Conservation (phyloP, 2,329 filamentous ascomycete species). For the Knoxdaviesia capensis region DNA sequence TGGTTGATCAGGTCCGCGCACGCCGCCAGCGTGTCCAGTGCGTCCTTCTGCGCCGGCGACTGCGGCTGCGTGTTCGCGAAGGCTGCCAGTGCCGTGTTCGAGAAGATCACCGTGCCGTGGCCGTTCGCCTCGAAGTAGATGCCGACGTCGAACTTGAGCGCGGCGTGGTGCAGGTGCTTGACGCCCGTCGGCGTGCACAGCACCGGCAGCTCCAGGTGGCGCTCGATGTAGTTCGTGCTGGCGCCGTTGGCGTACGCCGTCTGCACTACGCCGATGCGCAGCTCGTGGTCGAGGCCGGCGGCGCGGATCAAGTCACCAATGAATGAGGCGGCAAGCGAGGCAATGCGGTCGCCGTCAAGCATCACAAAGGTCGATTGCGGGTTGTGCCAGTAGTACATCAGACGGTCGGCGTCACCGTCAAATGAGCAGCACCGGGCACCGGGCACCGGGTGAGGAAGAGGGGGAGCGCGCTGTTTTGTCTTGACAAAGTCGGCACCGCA, state of each 20-base stretch:
- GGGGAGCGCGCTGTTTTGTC: conserved; percentile 81
- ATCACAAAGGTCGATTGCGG: conserved; percentile 70
- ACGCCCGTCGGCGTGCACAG: conserved; percentile 90
- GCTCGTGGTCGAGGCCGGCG: conserved; percentile 56
- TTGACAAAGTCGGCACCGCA: conserved; percentile 96
- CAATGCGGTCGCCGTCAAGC: conserved; percentile 90
- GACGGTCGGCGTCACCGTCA: conserved; percentile 85
- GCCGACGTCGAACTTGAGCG: conserved; percentile 81
- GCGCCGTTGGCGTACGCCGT: conserved; percentile 96
- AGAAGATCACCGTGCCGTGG: conserved; percentile 92
- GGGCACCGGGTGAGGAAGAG: conserved; percentile 54
- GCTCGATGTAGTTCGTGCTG: conserved; percentile 78
- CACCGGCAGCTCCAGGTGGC: conserved; percentile 72
- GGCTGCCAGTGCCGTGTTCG: conserved; percentile 55
- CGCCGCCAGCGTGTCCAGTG: conserved; percentile 66
- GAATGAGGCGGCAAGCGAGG: conserved; percentile 82
- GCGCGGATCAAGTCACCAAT: conserved; percentile 72
- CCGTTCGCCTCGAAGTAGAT: conserved; percentile 99
- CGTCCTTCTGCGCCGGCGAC: conserved; percentile 78
- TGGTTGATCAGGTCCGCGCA: conserved; percentile 92
- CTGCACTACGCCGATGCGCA: conserved; percentile 88
- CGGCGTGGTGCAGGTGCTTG: conserved; percentile 95
- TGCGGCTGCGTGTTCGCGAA: conserved; percentile 68
- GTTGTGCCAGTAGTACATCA: conserved; percentile 89
- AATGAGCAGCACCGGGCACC: conserved; percentile 74